Base-by-base conservation (phyloP, 78 protist genomes). In the Dictyostelium brefeldianum region DNA sequence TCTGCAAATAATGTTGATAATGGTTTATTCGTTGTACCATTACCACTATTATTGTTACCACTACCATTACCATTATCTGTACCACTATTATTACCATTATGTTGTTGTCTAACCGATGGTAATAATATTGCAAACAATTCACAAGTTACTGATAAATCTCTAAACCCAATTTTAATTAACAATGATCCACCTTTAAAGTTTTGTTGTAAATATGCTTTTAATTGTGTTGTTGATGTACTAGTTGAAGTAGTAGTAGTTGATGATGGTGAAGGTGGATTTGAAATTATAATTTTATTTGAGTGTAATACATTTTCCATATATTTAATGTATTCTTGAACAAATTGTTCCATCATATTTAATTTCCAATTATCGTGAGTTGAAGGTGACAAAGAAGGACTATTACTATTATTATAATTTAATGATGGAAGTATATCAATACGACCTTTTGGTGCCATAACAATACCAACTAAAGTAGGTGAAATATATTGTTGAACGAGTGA, bases 131-230 rank as follows among this genome's bases (percentile, higher is more conserved):
- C 93, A 77, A 87, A 87, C 15, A 87, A 31, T 51, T 87, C 93
- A 50, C 93, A 87, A 17, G 93, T 77, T 0, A 87, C 93, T 12
- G 81, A 71, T 11, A 87, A 57, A n/a, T 87, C 93, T 47, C 93
- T 48, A 47, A 87, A 87, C 0, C 93, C 93, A 87, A 87, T 87
- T 43, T 87, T 87, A 6, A 87, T 87, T 18, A 87, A 75, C 4
- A 87, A 64, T 18, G 93, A 87, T 22, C 93, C 93, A 59, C 93
- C 93, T 65, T 87, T 87, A 47, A 87, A 87, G 3, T 64, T 87
- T 50, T 87, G 83, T 64, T 87, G 93, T 17, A 87, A 36, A 65
- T 87, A 87, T 15, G 93, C 93, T 27, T 65, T 64, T 36, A 87
- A 36, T 64, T 70, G 83, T 41, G 36, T 47, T 41, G 36, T 47